phyloP scores from a whole-genome alignment of 2,329 filamentous ascomycete genomes.

The Arthrobotrys sinensis region DNA sequence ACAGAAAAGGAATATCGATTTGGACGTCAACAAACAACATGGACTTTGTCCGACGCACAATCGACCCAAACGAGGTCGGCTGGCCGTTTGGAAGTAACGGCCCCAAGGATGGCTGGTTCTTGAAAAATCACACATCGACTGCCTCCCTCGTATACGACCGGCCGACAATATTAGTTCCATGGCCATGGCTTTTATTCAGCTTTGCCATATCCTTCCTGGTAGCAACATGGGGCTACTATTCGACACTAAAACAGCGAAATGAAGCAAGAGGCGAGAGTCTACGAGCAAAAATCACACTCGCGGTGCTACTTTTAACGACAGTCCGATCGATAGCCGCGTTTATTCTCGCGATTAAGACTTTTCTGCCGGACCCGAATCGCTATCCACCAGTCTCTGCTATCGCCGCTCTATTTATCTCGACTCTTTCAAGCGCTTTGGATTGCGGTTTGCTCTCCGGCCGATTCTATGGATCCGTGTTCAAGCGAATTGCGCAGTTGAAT shows the following conservation, averaged over 20 bases:
- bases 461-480: constrained; percentile 36
- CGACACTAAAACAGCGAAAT: constrained; percentile 51
- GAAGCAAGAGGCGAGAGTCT: constrained; percentile 47
- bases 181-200: constrained; percentile 57
- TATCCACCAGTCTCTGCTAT: constrained; percentile 45
- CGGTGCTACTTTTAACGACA: constrained; percentile 45
- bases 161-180: constrained; percentile 45
- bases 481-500: constrained; percentile 46
- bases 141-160: constrained; percentile 33
- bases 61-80: constrained; percentile 20
- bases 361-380: constrained; percentile 11
- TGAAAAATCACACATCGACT: constrained; percentile 42
- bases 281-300: constrained; percentile 43
- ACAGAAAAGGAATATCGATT: constrained; percentile 7
- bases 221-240: constrained; percentile 48
- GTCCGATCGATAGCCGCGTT: constrained; percentile 51
- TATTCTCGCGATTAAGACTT: constrained; percentile 51
- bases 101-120: constrained; percentile 13
- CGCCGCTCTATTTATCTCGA: constrained; percentile 45
- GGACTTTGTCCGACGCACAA: constrained; percentile 29
- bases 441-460: constrained; percentile 34
- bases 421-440: constrained; percentile 52
- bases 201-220: constrained; percentile 41
- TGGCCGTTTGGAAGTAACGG: constrained; percentile 37
- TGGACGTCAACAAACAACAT: constrained; percentile 19